Conservation (phyloP, 331 rosid genomes). For the Stylosanthes scabra region DNA sequence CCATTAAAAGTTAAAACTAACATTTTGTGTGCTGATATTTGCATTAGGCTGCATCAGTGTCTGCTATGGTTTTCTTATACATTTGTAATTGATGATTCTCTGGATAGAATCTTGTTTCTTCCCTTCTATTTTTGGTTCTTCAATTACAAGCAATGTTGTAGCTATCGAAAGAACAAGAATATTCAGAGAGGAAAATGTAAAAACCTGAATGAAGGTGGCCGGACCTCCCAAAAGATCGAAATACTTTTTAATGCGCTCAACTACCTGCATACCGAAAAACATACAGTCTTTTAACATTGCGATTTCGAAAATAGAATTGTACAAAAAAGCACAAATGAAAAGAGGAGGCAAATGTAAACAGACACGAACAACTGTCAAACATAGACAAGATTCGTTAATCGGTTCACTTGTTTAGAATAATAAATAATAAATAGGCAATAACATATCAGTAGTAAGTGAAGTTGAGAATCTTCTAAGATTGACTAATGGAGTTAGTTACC, state of each 20-base stretch:
- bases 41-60: not conserved
- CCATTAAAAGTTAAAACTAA: too few species aligned
- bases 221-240: slow-evolving; percentile 95
- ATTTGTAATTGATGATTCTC: slow-evolving; percentile 6
- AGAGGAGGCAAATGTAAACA: not conserved
- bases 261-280: slow-evolving; percentile 48
- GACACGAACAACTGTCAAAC: not conserved
- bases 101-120: slow-evolving; percentile 13
- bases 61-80: not conserved
- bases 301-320: not conserved
- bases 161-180: not conserved
- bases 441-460: not conserved
- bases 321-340: too few species aligned
- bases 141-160: slow-evolving; percentile 11
- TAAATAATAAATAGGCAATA: not conserved
- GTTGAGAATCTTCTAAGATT: slow-evolving; percentile 5
- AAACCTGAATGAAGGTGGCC: slow-evolving; percentile 95
- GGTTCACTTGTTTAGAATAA: not conserved
- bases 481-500: not conserved
- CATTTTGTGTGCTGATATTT: not conserved
- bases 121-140: not conserved
- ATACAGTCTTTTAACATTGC: slow-evolving; percentile 15
- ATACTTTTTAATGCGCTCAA: slow-evolving; percentile 82
- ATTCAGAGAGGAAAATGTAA: slow-evolving; percentile 14
- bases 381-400: not conserved